These are phyloP conservation scores for Liquidambar formosana DNA, from an alignment of 164 flowering plant genomes.

Conservation along the genomic window DNA sequence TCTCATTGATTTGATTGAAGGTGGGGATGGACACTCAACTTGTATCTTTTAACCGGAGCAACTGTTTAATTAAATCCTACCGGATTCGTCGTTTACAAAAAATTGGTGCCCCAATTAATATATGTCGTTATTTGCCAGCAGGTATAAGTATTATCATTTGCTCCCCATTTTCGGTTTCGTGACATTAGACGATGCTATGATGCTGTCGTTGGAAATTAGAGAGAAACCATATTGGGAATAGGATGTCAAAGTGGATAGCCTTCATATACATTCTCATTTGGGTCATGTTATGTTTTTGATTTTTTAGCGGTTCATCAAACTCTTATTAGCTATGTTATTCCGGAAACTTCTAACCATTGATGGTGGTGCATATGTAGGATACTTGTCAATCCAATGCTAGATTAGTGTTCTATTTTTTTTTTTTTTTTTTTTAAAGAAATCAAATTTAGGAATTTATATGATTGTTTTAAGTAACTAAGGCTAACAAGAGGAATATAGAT, in stretches of 20 bases:
- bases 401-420: too few species aligned
- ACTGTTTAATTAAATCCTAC: conserved; percentile 10
- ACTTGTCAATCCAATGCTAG: too few species aligned
- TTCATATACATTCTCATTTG: too few species aligned
- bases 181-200: background rate
- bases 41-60: conserved; percentile 30
- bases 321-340: too few species aligned
- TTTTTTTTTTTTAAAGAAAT: too few species aligned
- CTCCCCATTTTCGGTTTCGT: background rate
- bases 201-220: background rate
- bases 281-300: too few species aligned
- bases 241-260: background rate
- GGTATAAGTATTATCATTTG: conserved; percentile 12
- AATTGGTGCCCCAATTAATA: conserved; percentile 8
- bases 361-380: too few species aligned
- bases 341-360: too few species aligned
- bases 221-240: background rate
- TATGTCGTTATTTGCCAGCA: conserved; percentile 7
- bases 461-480: too few species aligned
- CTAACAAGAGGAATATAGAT: too few species aligned
- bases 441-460: too few species aligned
- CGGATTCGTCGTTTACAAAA: conserved; percentile 15
- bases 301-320: too few species aligned
- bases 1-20: conserved; percentile 15
- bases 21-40: conserved; percentile 42